Evolutionary conservation across 1,284 basidiomycete species (phyloP).

Genomic region (Somion occarium): DNA sequence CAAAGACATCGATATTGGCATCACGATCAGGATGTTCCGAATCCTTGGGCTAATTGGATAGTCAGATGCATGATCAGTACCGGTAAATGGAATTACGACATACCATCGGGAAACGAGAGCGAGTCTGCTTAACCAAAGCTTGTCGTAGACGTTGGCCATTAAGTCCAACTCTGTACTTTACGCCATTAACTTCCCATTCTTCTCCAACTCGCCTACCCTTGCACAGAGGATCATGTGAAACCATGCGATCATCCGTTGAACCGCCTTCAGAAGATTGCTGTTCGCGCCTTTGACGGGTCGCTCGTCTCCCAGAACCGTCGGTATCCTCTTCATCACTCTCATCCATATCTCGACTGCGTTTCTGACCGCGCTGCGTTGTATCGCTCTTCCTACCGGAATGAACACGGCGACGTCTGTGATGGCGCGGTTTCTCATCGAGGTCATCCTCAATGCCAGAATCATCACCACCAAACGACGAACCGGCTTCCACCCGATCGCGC

Average conservation of each 20-base stretch:
- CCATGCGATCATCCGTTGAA: constrained; percentile 39
- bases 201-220: constrained; percentile 62
- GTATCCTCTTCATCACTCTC: constrained; percentile 44
- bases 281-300: constrained; percentile 33
- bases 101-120: constrained; percentile 70
- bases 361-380: constrained; percentile 44
- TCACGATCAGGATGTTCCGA: constrained; percentile 71
- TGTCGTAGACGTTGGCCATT: constrained; percentile 67
- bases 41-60: constrained; percentile 54
- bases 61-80: constrained; percentile 1
- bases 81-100: constrained; percentile 17
- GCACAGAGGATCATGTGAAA: constrained; percentile 45
- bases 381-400: constrained; percentile 46
- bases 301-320: constrained; percentile 25
- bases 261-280: constrained; percentile 23
- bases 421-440: constrained; percentile 21
- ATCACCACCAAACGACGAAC: constrained; percentile 64
- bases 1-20: constrained; percentile 59
- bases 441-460: constrained; percentile 32
- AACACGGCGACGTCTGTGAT: constrained; percentile 34
- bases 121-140: constrained; percentile 61
- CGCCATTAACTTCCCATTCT: constrained; percentile 66
- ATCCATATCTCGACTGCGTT: constrained; percentile 56
- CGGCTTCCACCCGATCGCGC: constrained; percentile 68
- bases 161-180: constrained; percentile 63